These are phyloP conservation scores for Blepharisma undulans DNA, from an alignment of 169 alveolate species.

Conservation along the genomic window DNA sequence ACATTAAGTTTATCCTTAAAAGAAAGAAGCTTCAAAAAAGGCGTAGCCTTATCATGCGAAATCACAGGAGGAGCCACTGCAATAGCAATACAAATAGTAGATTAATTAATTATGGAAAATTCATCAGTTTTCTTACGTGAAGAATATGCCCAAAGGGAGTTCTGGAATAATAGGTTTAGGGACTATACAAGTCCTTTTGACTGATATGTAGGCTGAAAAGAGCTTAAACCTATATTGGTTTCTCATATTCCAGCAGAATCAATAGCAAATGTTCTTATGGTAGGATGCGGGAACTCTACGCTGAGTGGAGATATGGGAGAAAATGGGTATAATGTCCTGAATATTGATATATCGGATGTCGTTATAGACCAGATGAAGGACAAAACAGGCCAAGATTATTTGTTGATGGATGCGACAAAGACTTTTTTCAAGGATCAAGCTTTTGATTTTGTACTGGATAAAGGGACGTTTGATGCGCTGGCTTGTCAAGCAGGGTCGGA, in stretches of 20 bases:
- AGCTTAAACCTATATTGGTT: constrained; percentile 50
- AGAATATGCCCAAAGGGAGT: constrained; percentile 54
- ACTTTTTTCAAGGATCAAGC: constrained; percentile 51
- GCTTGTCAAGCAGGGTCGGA: constrained; percentile 51
- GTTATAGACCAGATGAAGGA: constrained; percentile 67
- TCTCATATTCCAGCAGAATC: constrained; percentile 36
- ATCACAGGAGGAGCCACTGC: neutral
- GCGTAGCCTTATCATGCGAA: neutral
- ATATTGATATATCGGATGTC: constrained; percentile 73
- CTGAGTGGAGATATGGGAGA: constrained; percentile 65
- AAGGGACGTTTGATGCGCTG: constrained; percentile 81
- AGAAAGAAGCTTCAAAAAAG: neutral
- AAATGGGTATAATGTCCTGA: constrained; percentile 59
- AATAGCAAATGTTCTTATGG: constrained; percentile 54
- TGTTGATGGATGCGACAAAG: constrained; percentile 69
- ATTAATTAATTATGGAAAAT: constrained; percentile 24
- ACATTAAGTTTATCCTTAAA: neutral
- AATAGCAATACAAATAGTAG: neutral
- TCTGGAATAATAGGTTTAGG: constrained; percentile 61
- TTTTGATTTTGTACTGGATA: constrained; percentile 72
- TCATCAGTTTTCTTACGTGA: constrained; percentile 26
- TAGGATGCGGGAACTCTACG: constrained; percentile 81
- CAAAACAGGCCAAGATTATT: constrained; percentile 45
- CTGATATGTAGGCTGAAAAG: constrained; percentile 79
- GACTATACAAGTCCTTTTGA: constrained; percentile 65